A percentile compares a stretch with the other conserved stretches of the same genome.
These are phyloP conservation scores for Prasinococcaceae sp. DNA, from an alignment of 139 green algal species.

Conservation along the genomic window DNA sequence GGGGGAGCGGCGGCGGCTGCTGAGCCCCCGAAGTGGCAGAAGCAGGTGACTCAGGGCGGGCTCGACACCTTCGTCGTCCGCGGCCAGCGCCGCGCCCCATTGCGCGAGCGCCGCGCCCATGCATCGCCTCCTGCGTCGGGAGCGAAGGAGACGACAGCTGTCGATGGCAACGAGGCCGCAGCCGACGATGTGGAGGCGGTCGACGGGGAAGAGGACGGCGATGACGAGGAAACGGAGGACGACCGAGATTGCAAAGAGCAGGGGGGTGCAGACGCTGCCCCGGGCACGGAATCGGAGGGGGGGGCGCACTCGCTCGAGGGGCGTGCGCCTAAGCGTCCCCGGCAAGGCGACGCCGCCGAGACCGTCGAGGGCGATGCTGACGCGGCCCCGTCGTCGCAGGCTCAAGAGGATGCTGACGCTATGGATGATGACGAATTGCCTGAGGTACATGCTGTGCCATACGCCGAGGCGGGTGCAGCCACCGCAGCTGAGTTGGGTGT, in stretches of 20 bases:
- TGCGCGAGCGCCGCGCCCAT: too few species aligned
- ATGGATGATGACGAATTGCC: conserved; percentile 2
- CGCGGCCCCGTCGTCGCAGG: neutral
- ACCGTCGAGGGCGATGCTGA: neutral
- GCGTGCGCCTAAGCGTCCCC: too few species aligned
- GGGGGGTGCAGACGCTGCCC: too few species aligned
- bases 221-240: conserved; percentile 11
- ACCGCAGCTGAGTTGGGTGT: too few species aligned
- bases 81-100: too few species aligned
- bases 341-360: neutral
- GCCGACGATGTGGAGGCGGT: conserved; percentile 7
- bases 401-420: conserved; percentile 2
- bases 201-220: conserved; percentile 5
- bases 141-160: conserved; percentile 3
- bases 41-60: too few species aligned
- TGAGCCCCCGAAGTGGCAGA: too few species aligned
- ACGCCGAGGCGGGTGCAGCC: conserved; percentile 16
- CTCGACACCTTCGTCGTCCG: too few species aligned
- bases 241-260: neutral
- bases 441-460: conserved; percentile 1
- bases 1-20: too few species aligned
- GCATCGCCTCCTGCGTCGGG: too few species aligned
- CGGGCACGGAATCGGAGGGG: too few species aligned
- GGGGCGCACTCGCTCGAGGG: too few species aligned
- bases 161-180: conserved; percentile 7